A percentile compares a stretch with the other conserved stretches of the same genome.
These are phyloP conservation scores for Ceratobasidium sp. DNA, from an alignment of 1,284 basidiomycete genomes.

Conservation along the genomic window DNA sequence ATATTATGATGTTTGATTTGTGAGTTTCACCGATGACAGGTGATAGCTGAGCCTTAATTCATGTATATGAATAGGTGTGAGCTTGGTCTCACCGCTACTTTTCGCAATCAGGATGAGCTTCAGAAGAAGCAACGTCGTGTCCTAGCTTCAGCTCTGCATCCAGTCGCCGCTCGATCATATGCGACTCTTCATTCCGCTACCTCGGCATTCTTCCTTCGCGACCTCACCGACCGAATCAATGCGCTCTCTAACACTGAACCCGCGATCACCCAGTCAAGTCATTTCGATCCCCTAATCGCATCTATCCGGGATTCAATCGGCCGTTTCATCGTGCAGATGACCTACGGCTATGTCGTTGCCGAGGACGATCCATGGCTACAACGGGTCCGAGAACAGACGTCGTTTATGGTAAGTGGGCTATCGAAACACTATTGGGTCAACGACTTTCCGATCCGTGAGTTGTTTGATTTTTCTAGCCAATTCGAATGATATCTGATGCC, in stretches of 20 bases:
- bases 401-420: background rate
- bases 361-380: background rate
- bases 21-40: no score
- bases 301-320: constrained; percentile 16
- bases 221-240: background rate
- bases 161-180: constrained; percentile 26
- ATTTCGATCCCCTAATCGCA: background rate
- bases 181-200: background rate
- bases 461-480: no score
- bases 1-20: no score
- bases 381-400: background rate
- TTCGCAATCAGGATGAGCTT: constrained; percentile 19
- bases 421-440: constrained; percentile 15
- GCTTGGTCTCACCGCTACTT: background rate
- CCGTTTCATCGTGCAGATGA: constrained; percentile 28
- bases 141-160: constrained; percentile 21
- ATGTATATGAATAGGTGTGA: background rate
- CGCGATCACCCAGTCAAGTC: background rate
- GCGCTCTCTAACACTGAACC: background rate
- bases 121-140: constrained; percentile 12
- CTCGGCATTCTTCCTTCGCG: background rate
- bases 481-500: background rate
- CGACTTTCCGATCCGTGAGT: constrained; percentile 30
- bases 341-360: background rate
- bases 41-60: no score